Conservation (phyloP, 495 filamentous ascomycete genomes). For the Coniosporium apollinis region DNA sequence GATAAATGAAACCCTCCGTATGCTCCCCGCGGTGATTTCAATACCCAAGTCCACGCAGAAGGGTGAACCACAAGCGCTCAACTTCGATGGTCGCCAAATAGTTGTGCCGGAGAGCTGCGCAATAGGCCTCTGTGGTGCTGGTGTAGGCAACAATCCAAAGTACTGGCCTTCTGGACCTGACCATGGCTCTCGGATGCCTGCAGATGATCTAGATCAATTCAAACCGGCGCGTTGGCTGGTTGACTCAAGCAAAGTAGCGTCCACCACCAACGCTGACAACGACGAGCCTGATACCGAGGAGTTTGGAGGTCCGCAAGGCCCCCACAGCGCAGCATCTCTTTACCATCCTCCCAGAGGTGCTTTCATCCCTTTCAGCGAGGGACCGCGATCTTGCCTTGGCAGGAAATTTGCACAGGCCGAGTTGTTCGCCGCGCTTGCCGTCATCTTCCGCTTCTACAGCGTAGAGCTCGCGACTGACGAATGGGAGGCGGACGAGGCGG, state of each 20-base stretch:
- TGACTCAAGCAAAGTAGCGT: slow-evolving; percentile 21
- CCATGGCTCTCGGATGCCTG: not conserved
- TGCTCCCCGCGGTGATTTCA: slow-evolving; percentile 41
- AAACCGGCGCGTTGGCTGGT: slow-evolving; percentile 41
- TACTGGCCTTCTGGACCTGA: slow-evolving; percentile 29
- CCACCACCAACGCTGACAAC: slow-evolving; percentile 23
- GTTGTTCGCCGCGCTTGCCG: slow-evolving; percentile 47
- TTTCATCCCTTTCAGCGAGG: slow-evolving; percentile 60
- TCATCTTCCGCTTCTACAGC: slow-evolving; percentile 45
- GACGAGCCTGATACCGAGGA: slow-evolving; percentile 35
- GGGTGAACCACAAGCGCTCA: slow-evolving; percentile 33
- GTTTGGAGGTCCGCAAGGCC: slow-evolving; percentile 36
- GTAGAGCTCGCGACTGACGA: slow-evolving; percentile 48
- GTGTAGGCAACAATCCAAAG: slow-evolving; percentile 42
- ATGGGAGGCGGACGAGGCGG: slow-evolving; percentile 43
- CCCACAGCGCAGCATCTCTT: slow-evolving; percentile 34
- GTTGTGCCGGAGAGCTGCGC: slow-evolving; percentile 30
- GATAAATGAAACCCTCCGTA: slow-evolving; percentile 50
- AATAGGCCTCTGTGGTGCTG: slow-evolving; percentile 31
- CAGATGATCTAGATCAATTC: slow-evolving; percentile 32
- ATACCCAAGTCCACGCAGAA: slow-evolving; percentile 41
- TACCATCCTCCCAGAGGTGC: slow-evolving; percentile 46
- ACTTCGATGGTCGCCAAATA: slow-evolving; percentile 31
- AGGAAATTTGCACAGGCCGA: slow-evolving; percentile 66
- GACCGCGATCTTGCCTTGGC: slow-evolving; percentile 49